Evolutionary conservation across 202 grass and related monocot genomes (phyloP), one percentile per base, ranked within the genome.

Genomic region (Dendrocalamus latiflorus): DNA sequence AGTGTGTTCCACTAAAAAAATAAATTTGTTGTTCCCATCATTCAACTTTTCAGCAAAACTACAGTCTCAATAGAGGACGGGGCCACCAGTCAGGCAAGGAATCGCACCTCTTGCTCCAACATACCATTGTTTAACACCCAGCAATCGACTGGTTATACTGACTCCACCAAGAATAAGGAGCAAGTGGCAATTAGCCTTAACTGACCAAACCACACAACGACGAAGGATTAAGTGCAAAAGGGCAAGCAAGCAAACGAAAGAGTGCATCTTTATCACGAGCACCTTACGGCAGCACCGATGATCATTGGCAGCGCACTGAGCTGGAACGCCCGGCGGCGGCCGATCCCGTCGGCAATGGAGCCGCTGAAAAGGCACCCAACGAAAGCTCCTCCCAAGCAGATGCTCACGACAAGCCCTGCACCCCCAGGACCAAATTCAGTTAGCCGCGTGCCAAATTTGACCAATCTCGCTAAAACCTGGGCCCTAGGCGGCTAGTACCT

Each of bases 231-330:
- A 39, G 68, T 42, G 54, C 33, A 55, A 66, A 25, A 61, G 6
- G 9, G 60, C 12, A 56, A 22, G 11, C 41, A 21, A 30, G 26
- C 59, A 62, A 62, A 67, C 12, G 17, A 66, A 65, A 22, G 6
- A n/a, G 28, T 34, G 37, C 43, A 34, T 54, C n/a, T 33, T 33
- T 24, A 36, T 13, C 51, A 57, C n/a, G 45, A 78, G 8, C 76
- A 99, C 97, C 97, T 99, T 70, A 96, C 41, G 48, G 83, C 93
- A 56, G 93, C 87, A 16, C 97, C 97, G 24, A 96, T 1, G 41
- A 96, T 96, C 97, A 99, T 99, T 24, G 97, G 97, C 75, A 99
- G 56, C 1, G 97, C 93, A 77, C 89, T 96, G 56, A 99, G 88
- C 88, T 99, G 97, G 71, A 99, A 96, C 17, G 93, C 87, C 1